Evolutionary conservation across 306 rosid genomes (phyloP).

Genomic region (Acacia crassicarpa): DNA sequence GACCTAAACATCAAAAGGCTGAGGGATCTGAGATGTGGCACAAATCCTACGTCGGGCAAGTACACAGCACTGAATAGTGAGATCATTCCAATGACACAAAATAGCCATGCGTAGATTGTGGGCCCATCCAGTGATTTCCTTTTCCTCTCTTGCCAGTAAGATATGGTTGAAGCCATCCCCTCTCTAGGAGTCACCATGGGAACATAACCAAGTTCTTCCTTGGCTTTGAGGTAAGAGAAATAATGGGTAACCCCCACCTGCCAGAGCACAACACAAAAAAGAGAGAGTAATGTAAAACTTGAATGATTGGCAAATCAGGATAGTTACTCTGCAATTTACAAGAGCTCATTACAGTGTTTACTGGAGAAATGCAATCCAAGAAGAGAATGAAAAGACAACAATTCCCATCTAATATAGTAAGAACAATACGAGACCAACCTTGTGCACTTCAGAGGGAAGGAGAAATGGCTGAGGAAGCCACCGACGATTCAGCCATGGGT

Average conservation of each 20-base stretch:
- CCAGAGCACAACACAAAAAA: slow-evolving; percentile 31
- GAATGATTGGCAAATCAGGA: background rate
- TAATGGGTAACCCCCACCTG: slow-evolving; percentile 91
- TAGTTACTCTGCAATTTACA: background rate
- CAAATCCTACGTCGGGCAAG: slow-evolving; percentile 70
- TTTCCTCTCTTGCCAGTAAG: slow-evolving; percentile 83
- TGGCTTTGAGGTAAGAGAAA: slow-evolving; percentile 89
- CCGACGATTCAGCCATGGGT: slow-evolving; percentile 77
- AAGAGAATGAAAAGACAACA: background rate
- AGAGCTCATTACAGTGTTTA: background rate
- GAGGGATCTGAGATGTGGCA: slow-evolving; percentile 51
- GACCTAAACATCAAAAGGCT: slow-evolving; percentile 67
- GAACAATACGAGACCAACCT: slow-evolving; percentile 49
- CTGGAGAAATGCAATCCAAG: slow-evolving; percentile 15
- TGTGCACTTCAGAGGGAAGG: slow-evolving; percentile 92
- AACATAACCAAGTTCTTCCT: slow-evolving; percentile 79
- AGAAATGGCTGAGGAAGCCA: slow-evolving; percentile 97
- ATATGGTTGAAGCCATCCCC: slow-evolving; percentile 86
- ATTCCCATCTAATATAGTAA: slow-evolving; percentile 18
- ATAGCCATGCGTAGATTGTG: slow-evolving; percentile 67
- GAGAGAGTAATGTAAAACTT: background rate
- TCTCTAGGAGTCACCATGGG: slow-evolving; percentile 72
- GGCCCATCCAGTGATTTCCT: slow-evolving; percentile 74
- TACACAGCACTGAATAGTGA: slow-evolving; percentile 63
- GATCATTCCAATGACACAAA: slow-evolving; percentile 64